Evolutionary conservation across 768 basidiomycete genomes (phyloP).

Genomic region (Boletus subcaerulescens): DNA sequence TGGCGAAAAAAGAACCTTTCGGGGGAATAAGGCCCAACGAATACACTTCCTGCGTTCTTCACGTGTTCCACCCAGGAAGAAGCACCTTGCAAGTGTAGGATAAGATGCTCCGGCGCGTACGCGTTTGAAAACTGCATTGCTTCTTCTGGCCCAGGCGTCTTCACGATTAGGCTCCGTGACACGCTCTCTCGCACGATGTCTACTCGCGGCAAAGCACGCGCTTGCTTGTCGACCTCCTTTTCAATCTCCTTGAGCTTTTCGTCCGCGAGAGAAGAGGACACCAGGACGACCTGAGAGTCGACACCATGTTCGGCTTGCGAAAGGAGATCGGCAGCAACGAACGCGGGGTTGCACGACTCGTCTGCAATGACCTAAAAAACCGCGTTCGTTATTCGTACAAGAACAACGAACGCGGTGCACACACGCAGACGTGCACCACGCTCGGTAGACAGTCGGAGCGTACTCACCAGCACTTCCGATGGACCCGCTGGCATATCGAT

Average conservation of each 20-base stretch:
- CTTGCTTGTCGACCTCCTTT: constrained; percentile 81
- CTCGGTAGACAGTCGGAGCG: constrained; percentile 33
- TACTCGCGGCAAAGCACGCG: constrained; percentile 79
- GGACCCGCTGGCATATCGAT: constrained; percentile 99
- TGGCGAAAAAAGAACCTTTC: constrained; percentile 67
- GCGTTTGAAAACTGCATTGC: constrained; percentile 92
- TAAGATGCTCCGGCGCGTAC: constrained; percentile 97
- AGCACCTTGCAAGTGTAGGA: constrained; percentile 81
- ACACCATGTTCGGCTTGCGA: constrained; percentile 98
- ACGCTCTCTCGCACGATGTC: constrained; percentile 90
- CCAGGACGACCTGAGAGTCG: constrained; percentile 96
- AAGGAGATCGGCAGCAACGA: constrained; percentile 94
- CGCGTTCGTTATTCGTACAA: constrained; percentile 34
- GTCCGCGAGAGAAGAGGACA: constrained; percentile 67
- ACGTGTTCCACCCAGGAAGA: constrained; percentile 59
- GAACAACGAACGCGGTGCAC: constrained; percentile 47
- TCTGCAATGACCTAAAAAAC: constrained; percentile 86
- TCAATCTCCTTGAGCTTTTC: constrained; percentile 73
- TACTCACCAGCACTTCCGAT: constrained; percentile 85
- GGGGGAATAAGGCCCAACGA: constrained; percentile 92
- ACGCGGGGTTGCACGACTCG: constrained; percentile 76
- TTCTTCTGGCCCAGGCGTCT: constrained; percentile 60
- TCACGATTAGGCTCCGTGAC: constrained; percentile 86
- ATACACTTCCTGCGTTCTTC: constrained; percentile 94
- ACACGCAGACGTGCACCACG: constrained; percentile 59